phyloP scores from a whole-genome alignment of 306 rosid species.

The Quercus agrifolia region DNA sequence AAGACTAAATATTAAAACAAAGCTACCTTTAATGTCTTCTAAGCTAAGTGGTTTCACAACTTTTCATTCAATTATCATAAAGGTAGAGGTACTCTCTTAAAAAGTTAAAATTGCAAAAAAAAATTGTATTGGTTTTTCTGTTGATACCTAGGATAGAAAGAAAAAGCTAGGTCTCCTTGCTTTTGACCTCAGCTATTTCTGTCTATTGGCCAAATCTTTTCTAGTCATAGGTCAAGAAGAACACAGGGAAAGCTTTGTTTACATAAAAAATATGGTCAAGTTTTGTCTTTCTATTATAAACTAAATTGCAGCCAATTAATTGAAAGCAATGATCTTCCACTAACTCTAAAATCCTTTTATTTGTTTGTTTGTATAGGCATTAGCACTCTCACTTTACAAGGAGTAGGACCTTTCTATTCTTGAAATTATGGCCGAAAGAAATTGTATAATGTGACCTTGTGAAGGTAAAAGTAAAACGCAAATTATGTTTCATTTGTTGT shows the following conservation, averaged over 20 bases:
- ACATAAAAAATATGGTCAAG: background rate
- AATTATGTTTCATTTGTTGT: background rate
- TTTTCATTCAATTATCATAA: slow-evolving; percentile 29
- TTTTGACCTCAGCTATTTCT: background rate
- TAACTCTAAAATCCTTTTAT: background rate
- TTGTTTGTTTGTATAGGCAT: background rate
- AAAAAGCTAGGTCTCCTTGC: slow-evolving; percentile 13
- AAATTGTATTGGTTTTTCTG: slow-evolving; percentile 10
- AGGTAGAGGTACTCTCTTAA: slow-evolving; percentile 22
- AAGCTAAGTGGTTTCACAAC: slow-evolving; percentile 36
- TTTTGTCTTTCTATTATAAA: background rate
- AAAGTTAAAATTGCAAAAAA: background rate
- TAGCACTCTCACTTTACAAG: too few relatives aligned
- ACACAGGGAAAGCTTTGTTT: slow-evolving; percentile 14
- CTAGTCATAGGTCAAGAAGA: slow-evolving; percentile 6
- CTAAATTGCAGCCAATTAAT: background rate
- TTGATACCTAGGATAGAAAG: slow-evolving; percentile 11
- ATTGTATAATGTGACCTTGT: background rate
- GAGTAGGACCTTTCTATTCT: background rate
- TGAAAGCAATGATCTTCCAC: background rate
- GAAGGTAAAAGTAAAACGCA: background rate
- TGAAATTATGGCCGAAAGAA: background rate
- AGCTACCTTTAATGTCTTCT: slow-evolving; percentile 24
- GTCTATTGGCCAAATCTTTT: background rate
- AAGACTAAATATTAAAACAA: slow-evolving; percentile 21